phyloP scores from a whole-genome alignment of 1,284 basidiomycete genomes.

The Cryptococcus sp. region DNA sequence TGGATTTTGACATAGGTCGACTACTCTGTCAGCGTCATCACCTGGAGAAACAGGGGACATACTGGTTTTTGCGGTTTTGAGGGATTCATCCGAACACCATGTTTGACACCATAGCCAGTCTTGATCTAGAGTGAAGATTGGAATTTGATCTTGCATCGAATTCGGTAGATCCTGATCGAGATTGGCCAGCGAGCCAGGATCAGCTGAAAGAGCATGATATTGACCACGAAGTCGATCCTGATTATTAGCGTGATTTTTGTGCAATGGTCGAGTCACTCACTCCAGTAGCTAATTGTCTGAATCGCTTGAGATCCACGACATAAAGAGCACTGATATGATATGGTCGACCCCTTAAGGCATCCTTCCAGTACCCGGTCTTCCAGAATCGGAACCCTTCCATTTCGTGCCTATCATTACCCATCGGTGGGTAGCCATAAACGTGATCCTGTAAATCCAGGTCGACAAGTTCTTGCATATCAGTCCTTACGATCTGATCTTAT shows the following conservation, averaged over 20 bases:
- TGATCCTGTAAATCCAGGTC: conserved; percentile 85
- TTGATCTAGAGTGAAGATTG: conserved; percentile 79
- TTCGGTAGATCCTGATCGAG: conserved; percentile 96
- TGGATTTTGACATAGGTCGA: conserved; percentile 90
- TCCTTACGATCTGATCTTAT: conserved; percentile 85
- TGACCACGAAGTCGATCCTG: conserved; percentile 79
- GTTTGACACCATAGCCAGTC: conserved; percentile 83
- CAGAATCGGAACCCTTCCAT: conserved; percentile 99
- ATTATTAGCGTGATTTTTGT: conserved; percentile 41
- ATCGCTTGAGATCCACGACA: conserved; percentile 91
- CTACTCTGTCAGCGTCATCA: conserved; percentile 53
- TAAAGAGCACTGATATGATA: conserved; percentile 97
- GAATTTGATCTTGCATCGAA: conserved; percentile 79
- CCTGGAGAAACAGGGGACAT: conserved; percentile 12
- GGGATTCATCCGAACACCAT: conserved; percentile 52
- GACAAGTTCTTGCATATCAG: conserved; percentile 89
- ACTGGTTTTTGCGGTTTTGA: conserved; percentile 53
- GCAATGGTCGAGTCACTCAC: conserved; percentile 49
- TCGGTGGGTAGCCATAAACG: conserved; percentile 92
- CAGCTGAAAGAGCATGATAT: conserved; percentile 88
- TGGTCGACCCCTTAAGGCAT: conserved; percentile 71
- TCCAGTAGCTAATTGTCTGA: conserved; percentile 81
- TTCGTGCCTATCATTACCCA: conserved; percentile 90
- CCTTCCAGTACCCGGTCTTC: conserved; percentile 93
- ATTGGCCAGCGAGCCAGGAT: conserved; percentile 89